Evolutionary conservation across 2,329 filamentous ascomycete genomes (phyloP).

Genomic region (Microcera coccophila): DNA sequence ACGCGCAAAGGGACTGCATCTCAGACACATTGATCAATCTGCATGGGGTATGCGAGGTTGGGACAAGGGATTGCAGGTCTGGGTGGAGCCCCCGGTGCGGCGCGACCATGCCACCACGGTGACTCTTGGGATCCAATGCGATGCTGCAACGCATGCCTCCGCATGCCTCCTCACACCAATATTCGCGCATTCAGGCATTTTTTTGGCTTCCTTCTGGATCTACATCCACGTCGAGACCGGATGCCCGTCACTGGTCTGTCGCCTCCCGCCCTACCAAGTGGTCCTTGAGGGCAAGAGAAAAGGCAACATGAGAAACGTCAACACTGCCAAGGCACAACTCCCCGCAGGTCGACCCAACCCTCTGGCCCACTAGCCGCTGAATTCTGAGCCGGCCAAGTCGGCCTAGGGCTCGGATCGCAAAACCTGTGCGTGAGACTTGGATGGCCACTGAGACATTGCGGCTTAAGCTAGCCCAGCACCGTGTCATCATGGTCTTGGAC

Average conservation of each 20-base stretch:
- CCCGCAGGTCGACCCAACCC: no score
- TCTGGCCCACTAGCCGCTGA: not conserved
- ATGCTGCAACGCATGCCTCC: slow-evolving; percentile 3
- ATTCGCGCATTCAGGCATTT: slow-evolving; percentile 5
- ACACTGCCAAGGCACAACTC: no score
- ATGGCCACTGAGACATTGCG: no score
- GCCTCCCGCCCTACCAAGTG: no score
- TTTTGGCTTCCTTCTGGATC: slow-evolving; percentile 5
- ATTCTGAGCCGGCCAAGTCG: not conserved
- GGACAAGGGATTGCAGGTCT: not conserved
- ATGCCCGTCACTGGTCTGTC: no score
- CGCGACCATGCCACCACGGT: not conserved
- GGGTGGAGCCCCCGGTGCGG: slow-evolving; percentile 7
- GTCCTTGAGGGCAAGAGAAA: no score
- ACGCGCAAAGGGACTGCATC: not conserved
- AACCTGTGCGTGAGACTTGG: no score
- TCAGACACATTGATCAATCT: not conserved
- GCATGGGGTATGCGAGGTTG: not conserved
- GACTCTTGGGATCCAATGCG: slow-evolving; percentile 10
- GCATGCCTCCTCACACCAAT: slow-evolving; percentile 13
- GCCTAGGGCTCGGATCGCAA: not conserved
- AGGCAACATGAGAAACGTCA: no score
- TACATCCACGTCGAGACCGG: no score
- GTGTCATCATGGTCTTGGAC: not conserved
- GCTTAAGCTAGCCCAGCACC: not conserved